Conservation (phyloP, 768 basidiomycete species). For the Pulveroboletus sp. region DNA sequence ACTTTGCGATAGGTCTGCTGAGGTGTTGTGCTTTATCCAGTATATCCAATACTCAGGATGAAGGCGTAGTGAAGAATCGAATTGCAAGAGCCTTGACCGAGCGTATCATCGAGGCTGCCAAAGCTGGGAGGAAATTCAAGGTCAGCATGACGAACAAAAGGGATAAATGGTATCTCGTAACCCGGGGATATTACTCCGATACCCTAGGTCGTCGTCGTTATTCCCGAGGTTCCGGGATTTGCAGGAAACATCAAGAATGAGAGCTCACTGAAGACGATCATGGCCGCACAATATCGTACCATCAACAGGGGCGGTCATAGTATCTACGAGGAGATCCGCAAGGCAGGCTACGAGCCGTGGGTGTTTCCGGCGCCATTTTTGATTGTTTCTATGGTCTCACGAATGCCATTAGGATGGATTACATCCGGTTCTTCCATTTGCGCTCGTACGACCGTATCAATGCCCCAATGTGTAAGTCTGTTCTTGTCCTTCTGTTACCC, state of each 20-base stretch:
- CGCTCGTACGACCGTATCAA: slow-evolving; percentile 90
- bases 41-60: slow-evolving; percentile 65
- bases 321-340: slow-evolving; percentile 78
- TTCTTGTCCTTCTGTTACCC: background rate
- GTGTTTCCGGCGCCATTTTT: slow-evolving; percentile 20
- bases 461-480: slow-evolving; percentile 53
- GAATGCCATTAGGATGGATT: slow-evolving; percentile 53
- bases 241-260: slow-evolving; percentile 74
- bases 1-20: background rate
- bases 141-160: slow-evolving; percentile 29
- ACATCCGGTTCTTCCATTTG: slow-evolving; percentile 90
- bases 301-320: slow-evolving; percentile 87
- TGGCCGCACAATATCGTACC: slow-evolving; percentile 83
- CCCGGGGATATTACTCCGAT: background rate
- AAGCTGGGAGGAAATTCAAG: slow-evolving; percentile 70
- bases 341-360: slow-evolving; percentile 75
- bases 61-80: slow-evolving; percentile 70
- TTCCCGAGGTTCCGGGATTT: slow-evolving; percentile 92
- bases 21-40: slow-evolving; percentile 34
- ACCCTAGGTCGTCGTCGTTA: slow-evolving; percentile 70
- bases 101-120: slow-evolving; percentile 79
- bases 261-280: slow-evolving; percentile 66
- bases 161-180: background rate
- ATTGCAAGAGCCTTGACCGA: slow-evolving; percentile 82
- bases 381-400: background rate